Evolutionary conservation across 306 rosid species (phyloP), one percentile per base, ranked within the genome.

Genomic region (Cyclanthera cordifolia): DNA sequence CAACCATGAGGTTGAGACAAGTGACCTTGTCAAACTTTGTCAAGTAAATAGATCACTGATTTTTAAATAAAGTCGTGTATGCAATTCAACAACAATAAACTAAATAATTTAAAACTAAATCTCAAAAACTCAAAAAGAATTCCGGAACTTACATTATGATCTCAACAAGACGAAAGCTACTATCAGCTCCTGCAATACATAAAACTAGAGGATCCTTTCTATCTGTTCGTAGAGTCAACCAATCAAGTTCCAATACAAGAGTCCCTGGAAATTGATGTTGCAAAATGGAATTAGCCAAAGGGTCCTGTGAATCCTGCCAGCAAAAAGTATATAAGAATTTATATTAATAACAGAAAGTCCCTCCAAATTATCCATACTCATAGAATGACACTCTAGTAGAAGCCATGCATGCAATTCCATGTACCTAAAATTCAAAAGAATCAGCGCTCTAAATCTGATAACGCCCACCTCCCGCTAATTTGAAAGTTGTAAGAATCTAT

Each of bases 121-220:
- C 19, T 14, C 34, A 7, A 48, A 24, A 2, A 71, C 15, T 51
- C 41, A 60, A 59, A 71, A 64, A 50, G 76, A 83, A 67, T 39
- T 67, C 58, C 70, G 74, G 68, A 72, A 86, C 95, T 74, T 75
- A 89, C 99, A 49, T 67, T 58, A 72, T 80, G 73, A 79, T 79
- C 82, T 93, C 99, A 73, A 90, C 80, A 73, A 93, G 88, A 67
- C 96, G 95, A 81, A 90, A 93, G 82, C 91, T 93, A 85, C 99
- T 70, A 86, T 93, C 99, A 71, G 95, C 95, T 77, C 99, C 99
- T 70, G 97, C 97, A 78, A 93, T 85, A 91, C 99, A 93, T 72
- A 93, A 81, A 46, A 90, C 90, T 72, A 88, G 72, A 30, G 99
- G 99, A 73, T 90, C 99, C 56, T 70, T 84, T 77, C 81, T 93